Percentiles rank a stretch among this genome's conserved stretches.
Evolutionary conservation across 257 asterid genomes (phyloP).

Genomic region (Capsicum pubescens): DNA sequence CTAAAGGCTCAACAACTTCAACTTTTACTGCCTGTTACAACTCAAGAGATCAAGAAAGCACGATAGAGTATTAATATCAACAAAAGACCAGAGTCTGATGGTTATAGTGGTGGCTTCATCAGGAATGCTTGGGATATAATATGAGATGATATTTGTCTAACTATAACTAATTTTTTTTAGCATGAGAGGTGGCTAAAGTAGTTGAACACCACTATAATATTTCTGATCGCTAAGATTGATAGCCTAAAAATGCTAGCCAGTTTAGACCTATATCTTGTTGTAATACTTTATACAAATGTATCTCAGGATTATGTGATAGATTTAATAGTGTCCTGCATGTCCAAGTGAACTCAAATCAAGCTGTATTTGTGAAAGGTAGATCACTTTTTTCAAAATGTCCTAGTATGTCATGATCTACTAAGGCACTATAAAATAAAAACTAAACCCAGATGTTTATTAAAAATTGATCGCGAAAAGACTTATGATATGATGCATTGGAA

Average conservation of each 20-base stretch:
- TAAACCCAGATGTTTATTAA: not conserved
- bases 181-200: not conserved
- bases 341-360: not conserved
- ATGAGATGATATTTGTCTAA: not conserved
- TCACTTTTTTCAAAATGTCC: not conserved
- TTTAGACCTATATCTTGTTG: no score
- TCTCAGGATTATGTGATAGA: not conserved
- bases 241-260: not conserved
- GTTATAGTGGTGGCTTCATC: not conserved
- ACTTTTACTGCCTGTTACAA: no score
- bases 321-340: not conserved
- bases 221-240: not conserved
- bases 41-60: no score
- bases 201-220: not conserved
- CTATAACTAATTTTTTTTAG: not conserved
- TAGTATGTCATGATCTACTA: not conserved
- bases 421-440: not conserved
- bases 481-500: not conserved
- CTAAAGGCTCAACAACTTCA: no score
- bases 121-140: not conserved
- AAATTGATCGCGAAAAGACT: not conserved
- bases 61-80: no score
- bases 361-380: not conserved
- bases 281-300: no score
- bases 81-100: no score